A percentile compares a stretch with the other conserved stretches of the same genome.
Conservation (phyloP, 495 filamentous ascomycete genomes). For the Glutinoglossum americanum region DNA sequence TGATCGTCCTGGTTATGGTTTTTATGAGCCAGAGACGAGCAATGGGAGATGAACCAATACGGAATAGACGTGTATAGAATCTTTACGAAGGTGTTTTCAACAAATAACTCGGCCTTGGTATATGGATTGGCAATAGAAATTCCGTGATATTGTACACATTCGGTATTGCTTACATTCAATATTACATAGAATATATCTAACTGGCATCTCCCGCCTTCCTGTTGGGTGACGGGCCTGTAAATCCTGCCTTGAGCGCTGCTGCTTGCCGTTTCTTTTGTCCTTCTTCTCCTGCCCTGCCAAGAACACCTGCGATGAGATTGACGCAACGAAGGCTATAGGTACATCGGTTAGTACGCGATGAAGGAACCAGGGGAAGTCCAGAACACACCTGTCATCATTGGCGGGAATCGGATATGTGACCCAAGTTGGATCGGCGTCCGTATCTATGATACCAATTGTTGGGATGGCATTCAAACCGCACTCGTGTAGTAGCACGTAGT, state of each 20-base stretch:
- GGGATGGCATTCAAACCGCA: conserved; percentile 74
- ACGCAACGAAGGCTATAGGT: conserved; percentile 50
- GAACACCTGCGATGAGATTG: conserved; percentile 59
- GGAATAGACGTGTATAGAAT: not conserved
- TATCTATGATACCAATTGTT: conserved; percentile 88
- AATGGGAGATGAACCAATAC: too few species aligned
- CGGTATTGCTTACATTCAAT: not conserved
- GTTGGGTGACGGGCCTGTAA: conserved; percentile 19
- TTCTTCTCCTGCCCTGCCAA: conserved; percentile 64
- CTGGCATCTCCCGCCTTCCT: not conserved
- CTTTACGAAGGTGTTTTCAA: not conserved
- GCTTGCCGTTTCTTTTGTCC: conserved; percentile 44
- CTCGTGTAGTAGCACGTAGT: conserved; percentile 73
- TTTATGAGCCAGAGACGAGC: too few species aligned
- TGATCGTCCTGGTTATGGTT: not conserved
- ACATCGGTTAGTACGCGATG: not conserved
- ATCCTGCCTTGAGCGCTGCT: conserved; percentile 34
- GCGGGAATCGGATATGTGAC: conserved; percentile 94
- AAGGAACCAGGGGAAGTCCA: not conserved
- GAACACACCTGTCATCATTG: conserved; percentile 69
- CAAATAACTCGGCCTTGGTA: not conserved
- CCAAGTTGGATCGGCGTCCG: conserved; percentile 75
- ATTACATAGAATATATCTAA: not conserved
- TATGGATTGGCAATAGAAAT: not conserved
- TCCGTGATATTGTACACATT: not conserved